Conservation (phyloP, 129 eudicot genomes). For the Flaveria trinervia region DNA sequence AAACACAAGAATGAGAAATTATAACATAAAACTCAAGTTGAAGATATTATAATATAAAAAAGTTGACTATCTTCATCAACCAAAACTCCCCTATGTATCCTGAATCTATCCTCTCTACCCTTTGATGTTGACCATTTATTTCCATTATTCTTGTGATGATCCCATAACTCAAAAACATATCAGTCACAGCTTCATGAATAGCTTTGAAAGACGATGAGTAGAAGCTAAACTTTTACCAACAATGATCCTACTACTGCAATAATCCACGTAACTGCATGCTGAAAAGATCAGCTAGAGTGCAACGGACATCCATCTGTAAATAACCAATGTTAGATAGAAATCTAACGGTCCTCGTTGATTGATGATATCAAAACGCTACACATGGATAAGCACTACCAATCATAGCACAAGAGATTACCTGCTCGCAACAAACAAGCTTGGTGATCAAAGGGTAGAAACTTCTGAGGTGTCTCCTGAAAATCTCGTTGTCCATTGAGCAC, state of each 20-base stretch:
- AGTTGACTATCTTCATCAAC: constrained; percentile 2
- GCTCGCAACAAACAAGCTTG: constrained; percentile 88
- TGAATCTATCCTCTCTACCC: constrained; percentile 1
- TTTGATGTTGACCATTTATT: neutral
- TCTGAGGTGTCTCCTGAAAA: constrained; percentile 71
- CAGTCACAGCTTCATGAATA: neutral
- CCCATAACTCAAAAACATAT: neutral
- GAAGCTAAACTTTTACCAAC: neutral
- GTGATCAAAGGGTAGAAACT: constrained; percentile 86
- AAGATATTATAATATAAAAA: neutral
- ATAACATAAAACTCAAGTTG: neutral
- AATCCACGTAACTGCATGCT: constrained; percentile 59
- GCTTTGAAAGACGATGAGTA: neutral
- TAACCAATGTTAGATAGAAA: neutral
- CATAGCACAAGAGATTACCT: constrained; percentile 45
- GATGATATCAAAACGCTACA: neutral
- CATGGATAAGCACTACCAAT: neutral
- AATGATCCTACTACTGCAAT: constrained; percentile 31
- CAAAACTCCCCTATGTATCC: constrained; percentile 1
- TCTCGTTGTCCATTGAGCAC: constrained; percentile 71
- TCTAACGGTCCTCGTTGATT: neutral
- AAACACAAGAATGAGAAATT: neutral
- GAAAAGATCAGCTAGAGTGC: constrained; percentile 72
- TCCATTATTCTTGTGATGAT: neutral
- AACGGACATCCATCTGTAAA: constrained; percentile 78